Conservation (phyloP, 2,329 filamentous ascomycete genomes). For the Pestalotiopsis fici region DNA sequence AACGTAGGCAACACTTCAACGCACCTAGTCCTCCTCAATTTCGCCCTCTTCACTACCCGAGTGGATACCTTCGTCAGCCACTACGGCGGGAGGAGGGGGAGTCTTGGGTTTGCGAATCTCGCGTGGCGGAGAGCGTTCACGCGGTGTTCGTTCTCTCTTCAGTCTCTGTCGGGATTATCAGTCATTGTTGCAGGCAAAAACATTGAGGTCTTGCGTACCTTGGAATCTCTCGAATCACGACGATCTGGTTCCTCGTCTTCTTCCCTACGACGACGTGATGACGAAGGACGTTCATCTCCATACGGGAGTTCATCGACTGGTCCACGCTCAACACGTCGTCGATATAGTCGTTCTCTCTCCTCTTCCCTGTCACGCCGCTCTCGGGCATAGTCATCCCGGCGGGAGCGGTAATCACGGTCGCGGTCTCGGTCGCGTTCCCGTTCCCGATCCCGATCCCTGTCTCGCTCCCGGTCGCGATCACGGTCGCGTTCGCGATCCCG, state of each 20-base stretch:
- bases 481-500: conserved; percentile 44
- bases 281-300: conserved; percentile 70
- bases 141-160: conserved; percentile 57
- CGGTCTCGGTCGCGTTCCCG: conserved; percentile 37
- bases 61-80: conserved; percentile 64
- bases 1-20: conserved; percentile 52
- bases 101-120: conserved; percentile 60
- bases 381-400: conserved; percentile 75
- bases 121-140: conserved; percentile 61
- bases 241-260: conserved; percentile 72
- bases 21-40: conserved; percentile 78
- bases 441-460: conserved; percentile 33
- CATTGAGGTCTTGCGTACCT: conserved; percentile 45
- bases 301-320: conserved; percentile 89
- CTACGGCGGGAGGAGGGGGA: conserved; percentile 45
- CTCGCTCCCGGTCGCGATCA: conserved; percentile 34
- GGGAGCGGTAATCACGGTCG: conserved; percentile 51
- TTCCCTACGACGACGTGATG: conserved; percentile 74
- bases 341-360: conserved; percentile 85
- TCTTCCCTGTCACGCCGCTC: conserved; percentile 87
- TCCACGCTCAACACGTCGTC: conserved; percentile 68
- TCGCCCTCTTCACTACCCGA: conserved; percentile 97
- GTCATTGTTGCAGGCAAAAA: background rate
- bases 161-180: conserved; percentile 45
- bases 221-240: conserved; percentile 66